A percentile compares a stretch with the other conserved stretches of the same genome.
phyloP scores from a whole-genome alignment of 768 basidiomycete genomes.

The Lactarius quietus region DNA sequence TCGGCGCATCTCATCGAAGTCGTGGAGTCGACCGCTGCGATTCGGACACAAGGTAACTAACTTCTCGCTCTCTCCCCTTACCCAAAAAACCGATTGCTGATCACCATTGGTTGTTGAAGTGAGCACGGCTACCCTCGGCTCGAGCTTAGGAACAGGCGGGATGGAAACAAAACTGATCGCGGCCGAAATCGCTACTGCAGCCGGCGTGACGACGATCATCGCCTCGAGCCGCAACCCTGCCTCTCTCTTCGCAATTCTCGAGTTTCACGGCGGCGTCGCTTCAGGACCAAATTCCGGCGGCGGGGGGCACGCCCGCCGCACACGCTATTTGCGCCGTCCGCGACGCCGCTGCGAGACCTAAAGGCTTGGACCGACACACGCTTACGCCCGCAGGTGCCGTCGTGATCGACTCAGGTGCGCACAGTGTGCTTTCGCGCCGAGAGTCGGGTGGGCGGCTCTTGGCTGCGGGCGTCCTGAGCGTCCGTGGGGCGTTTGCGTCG shows the following conservation, averaged over 20 bases:
- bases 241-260: conserved; percentile 76
- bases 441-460: conserved; percentile 89
- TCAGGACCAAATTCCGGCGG: conserved; percentile 23
- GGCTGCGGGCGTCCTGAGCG: conserved; percentile 85
- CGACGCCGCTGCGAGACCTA: conserved; percentile 72
- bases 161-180: conserved; percentile 99
- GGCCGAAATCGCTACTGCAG: conserved; percentile 93
- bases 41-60: conserved; percentile 76
- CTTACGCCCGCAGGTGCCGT: conserved; percentile 85
- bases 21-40: conserved; percentile 77
- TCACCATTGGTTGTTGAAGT: conserved; percentile 45
- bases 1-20: conserved; percentile 73
- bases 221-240: conserved; percentile 77
- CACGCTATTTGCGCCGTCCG: conserved; percentile 79
- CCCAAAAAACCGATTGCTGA: background rate
- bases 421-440: conserved; percentile 75
- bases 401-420: conserved; percentile 86
- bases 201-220: conserved; percentile 90
- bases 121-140: conserved; percentile 88
- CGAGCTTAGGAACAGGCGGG: conserved; percentile 92
- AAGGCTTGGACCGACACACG: conserved; percentile 99
- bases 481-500: conserved; percentile 87
- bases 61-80: conserved; percentile 21
- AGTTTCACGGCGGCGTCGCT: conserved; percentile 52
- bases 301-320: conserved; percentile 61